Conservation (phyloP, 257 asterid species). For the Plantago elongata region DNA sequence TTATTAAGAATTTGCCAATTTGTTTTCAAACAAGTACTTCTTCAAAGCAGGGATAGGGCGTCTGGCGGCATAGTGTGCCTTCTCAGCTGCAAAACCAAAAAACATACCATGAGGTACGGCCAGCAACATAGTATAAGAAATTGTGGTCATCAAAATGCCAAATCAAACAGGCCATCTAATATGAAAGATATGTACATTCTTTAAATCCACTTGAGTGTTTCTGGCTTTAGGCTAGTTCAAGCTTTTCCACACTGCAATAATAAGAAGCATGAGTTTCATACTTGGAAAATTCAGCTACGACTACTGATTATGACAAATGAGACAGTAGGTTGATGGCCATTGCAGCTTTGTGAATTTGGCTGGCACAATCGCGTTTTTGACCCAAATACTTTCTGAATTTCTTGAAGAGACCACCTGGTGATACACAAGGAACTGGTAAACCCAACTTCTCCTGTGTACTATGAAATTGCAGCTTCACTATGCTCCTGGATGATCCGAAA, state of each 20-base stretch:
- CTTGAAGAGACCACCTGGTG: slow-evolving; percentile 60
- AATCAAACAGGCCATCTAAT: too few relatives aligned
- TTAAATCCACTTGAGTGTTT: too few relatives aligned
- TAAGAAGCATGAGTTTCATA: background rate
- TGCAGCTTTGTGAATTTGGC: slow-evolving; percentile 90
- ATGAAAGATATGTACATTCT: too few relatives aligned
- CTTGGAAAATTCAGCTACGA: slow-evolving; percentile 24
- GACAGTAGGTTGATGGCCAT: slow-evolving; percentile 70
- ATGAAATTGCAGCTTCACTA: slow-evolving; percentile 51
- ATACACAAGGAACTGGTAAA: slow-evolving; percentile 78
- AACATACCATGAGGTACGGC: background rate
- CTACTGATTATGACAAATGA: slow-evolving; percentile 71
- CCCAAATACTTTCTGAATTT: too few relatives aligned
- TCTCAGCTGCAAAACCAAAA: slow-evolving; percentile 67
- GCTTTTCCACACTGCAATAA: slow-evolving; percentile 73
- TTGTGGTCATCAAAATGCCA: background rate
- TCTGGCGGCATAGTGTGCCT: slow-evolving; percentile 81
- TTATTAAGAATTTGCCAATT: too few relatives aligned
- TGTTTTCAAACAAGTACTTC: slow-evolving; percentile 70
- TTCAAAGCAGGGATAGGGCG: slow-evolving; percentile 76
- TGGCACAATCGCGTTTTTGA: slow-evolving; percentile 62
- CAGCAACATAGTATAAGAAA: background rate
- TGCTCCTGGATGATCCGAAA: slow-evolving; percentile 71
- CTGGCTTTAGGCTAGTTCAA: too few relatives aligned
- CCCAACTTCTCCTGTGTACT: slow-evolving; percentile 83